These are phyloP conservation scores for Rubia tinctorum DNA, from an alignment of 305 asterid genomes.

Conservation along the genomic window DNA sequence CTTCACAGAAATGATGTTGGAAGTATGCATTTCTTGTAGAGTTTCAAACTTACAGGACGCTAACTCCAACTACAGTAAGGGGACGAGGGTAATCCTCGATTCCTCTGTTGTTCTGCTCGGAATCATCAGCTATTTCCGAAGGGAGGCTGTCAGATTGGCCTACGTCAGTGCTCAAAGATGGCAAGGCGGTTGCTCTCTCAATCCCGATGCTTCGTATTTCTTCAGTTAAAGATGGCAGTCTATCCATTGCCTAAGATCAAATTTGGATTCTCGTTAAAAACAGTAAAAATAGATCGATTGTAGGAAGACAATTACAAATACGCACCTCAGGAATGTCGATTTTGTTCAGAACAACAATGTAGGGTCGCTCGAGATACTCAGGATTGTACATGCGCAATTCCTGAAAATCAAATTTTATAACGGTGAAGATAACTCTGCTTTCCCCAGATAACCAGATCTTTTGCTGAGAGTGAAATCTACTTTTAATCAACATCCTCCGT, in stretches of 20 bases:
- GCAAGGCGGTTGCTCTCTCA: conserved; percentile 28
- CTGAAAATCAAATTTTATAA: conserved; percentile 46
- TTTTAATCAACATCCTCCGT: neutral
- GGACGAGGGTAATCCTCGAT: conserved; percentile 84
- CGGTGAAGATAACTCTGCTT: too few relatives aligned
- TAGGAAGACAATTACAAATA: neutral
- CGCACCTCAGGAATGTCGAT: conserved; percentile 81
- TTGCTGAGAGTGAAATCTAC: too few relatives aligned
- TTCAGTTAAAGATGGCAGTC: conserved; percentile 55
- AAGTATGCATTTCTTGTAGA: neutral
- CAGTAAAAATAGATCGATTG: neutral
- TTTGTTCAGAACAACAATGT: conserved; percentile 82
- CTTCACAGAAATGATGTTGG: neutral
- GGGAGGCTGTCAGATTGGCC: conserved; percentile 29
- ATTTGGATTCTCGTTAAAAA: neutral
- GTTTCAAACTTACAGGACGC: conserved; percentile 71
- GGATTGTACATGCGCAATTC: conserved; percentile 98
- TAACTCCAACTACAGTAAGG: conserved; percentile 79
- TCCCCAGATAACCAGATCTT: too few relatives aligned
- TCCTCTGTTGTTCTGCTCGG: conserved; percentile 45
- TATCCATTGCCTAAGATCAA: conserved; percentile 56
- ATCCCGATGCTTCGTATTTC: conserved; percentile 64
- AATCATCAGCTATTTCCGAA: conserved; percentile 19
- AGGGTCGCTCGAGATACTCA: conserved; percentile 83
- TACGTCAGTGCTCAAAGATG: conserved; percentile 15